Percentiles rank a stretch among this genome's conserved stretches.
Conservation (phyloP, 2,329 filamentous ascomycete species). For the Fusarium verrucosum region DNA sequence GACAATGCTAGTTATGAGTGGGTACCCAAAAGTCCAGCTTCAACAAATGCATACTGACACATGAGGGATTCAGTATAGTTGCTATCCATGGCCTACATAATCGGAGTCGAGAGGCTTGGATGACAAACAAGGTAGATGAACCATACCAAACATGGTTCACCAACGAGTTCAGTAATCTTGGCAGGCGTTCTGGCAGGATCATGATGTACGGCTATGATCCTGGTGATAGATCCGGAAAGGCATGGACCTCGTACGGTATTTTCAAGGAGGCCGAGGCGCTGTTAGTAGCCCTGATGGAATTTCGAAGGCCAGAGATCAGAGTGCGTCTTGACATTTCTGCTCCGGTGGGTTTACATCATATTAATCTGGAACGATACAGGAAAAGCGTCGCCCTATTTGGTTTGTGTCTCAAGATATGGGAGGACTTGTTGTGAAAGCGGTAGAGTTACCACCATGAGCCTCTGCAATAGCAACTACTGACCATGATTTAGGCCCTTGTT, state of each 20-base stretch:
- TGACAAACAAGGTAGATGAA: too few species aligned
- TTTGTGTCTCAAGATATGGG: constrained; percentile 19
- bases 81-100: too few species aligned
- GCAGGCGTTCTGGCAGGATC: neutral
- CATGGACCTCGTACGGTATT: neutral
- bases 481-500: neutral
- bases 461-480: too few species aligned
- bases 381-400: neutral
- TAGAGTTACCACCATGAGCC: neutral
- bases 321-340: neutral
- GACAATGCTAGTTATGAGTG: too few species aligned
- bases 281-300: neutral
- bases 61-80: too few species aligned
- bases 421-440: constrained; percentile 14
- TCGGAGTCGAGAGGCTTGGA: too few species aligned
- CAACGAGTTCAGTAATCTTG: too few species aligned
- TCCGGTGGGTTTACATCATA: neutral
- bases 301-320: neutral
- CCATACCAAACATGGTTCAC: too few species aligned
- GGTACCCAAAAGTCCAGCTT: too few species aligned
- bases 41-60: too few species aligned
- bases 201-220: constrained; percentile 1
- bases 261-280: constrained; percentile 1
- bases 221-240: neutral
- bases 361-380: neutral